phyloP scores from a whole-genome alignment of 768 basidiomycete genomes.

The Lactifluus piperatus region DNA sequence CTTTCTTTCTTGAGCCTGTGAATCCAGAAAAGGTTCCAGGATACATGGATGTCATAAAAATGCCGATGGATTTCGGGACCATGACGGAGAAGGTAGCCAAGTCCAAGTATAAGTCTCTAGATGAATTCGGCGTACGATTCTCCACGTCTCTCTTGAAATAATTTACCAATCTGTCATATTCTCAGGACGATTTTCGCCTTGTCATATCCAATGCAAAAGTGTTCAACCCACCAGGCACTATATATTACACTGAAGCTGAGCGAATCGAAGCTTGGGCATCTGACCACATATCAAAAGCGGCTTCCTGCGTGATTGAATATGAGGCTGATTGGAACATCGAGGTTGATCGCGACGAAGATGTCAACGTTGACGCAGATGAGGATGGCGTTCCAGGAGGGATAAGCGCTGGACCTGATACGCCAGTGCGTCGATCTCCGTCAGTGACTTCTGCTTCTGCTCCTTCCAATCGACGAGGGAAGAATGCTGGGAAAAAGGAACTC shows the following conservation, averaged over 20 bases:
- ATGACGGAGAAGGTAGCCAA: conserved; percentile 69
- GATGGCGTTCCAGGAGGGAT: conserved; percentile 21
- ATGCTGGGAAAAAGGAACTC: conserved; percentile 32
- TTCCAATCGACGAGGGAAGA: conserved; percentile 27
- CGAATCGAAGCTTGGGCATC: conserved; percentile 60
- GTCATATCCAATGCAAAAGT: conserved; percentile 66
- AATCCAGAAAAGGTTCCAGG: conserved; percentile 50
- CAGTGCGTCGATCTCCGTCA: conserved; percentile 25
- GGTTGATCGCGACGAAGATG: conserved; percentile 40
- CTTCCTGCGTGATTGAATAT: conserved; percentile 68
- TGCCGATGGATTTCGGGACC: conserved; percentile 90
- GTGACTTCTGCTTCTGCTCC: conserved; percentile 16
- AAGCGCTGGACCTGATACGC: conserved; percentile 22
- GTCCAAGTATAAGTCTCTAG: conserved; percentile 70
- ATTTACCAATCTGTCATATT: neutral
- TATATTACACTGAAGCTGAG: conserved; percentile 69
- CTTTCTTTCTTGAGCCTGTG: conserved; percentile 69
- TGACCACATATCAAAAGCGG: conserved; percentile 64
- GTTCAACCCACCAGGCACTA: conserved; percentile 67
- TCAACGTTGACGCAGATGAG: conserved; percentile 37
- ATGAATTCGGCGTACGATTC: conserved; percentile 61
- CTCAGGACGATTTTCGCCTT: conserved; percentile 48
- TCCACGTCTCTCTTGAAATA: neutral
- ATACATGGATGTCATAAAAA: conserved; percentile 60
- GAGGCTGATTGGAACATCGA: conserved; percentile 84